A percentile compares a stretch with the other conserved stretches of the same genome.
Evolutionary conservation across 2,329 filamentous ascomycete genomes (phyloP).

Genomic region (Colletotrichum nymphaeae): DNA sequence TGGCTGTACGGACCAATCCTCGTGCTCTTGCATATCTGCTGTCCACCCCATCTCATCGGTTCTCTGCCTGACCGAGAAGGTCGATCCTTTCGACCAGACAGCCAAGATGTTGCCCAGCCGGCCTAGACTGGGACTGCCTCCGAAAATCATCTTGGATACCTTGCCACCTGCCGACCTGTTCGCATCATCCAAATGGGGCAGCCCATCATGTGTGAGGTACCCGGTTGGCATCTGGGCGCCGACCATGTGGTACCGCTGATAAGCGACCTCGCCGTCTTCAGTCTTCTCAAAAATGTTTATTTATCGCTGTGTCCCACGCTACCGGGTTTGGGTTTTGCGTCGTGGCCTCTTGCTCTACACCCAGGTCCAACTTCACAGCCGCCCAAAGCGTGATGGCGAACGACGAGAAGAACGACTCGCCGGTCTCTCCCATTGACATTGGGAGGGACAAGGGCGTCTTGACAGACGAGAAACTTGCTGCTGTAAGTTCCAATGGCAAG

Average conservation of each 20-base stretch:
- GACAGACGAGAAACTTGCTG: constrained; percentile 28
- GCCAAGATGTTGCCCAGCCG: constrained; percentile 31
- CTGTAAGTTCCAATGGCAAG: constrained; percentile 1
- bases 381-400: constrained; percentile 22
- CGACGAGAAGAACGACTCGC: constrained; percentile 28
- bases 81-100: constrained; percentile 19
- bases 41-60: constrained; percentile 23
- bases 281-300: constrained; percentile 10
- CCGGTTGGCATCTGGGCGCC: constrained; percentile 18
- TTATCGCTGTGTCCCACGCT: constrained; percentile 5
- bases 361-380: not conserved
- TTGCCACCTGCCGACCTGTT: constrained; percentile 21
- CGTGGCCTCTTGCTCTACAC: not conserved
- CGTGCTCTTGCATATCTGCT: constrained; percentile 23
- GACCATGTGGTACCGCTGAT: constrained; percentile 28
- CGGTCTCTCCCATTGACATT: constrained; percentile 23
- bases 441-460: constrained; percentile 23
- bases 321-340: not conserved
- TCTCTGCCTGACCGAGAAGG: constrained; percentile 36
- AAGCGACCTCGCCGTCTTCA: constrained; percentile 18
- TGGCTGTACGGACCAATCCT: constrained; percentile 21
- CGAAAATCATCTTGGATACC: constrained; percentile 19
- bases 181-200: not conserved
- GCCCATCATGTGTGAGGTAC: constrained; percentile 6
- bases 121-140: constrained; percentile 19